Evolutionary conservation across 768 basidiomycete genomes (phyloP), one percentile per base, ranked within the genome.

Genomic region (Austroboletus eburneus): DNA sequence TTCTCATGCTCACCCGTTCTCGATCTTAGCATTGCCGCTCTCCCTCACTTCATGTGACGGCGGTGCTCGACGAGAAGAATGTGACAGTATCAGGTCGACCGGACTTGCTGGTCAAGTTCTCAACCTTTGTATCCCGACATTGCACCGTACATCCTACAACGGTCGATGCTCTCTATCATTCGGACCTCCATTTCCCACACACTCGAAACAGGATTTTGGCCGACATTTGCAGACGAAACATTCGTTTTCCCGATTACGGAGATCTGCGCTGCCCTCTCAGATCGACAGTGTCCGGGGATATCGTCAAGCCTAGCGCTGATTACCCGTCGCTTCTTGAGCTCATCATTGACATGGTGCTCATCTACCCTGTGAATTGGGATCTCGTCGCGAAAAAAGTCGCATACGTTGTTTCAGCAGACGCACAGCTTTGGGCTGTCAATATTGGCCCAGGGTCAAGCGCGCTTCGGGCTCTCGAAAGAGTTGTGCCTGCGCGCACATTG

Each of bases 41-140:
- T 38, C 57, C 58, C 1, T 44, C 56, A 14, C 61, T 83, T 56
- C 69, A 62, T 56, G 63, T 83, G 37, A 81, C 80, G 1, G 76
- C 79, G 9, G 65, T 79, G 47, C 66, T 77, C 40, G 73, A 74
- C 48, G 66, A 71, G 43, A 62, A 53, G 10, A 74, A 70, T 45
- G 64, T 80, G 44, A 81, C 81, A 10, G 64, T 83, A 40, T 84
- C 82, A 3, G 83, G 81, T 20, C 72, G 67, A 40, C 81, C 81
- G 3, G 73, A 78, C 49, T 43, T 72, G 38, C 63, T 85, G 24
- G 57, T 63, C 7, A 57, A 58, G 21, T 81, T 83, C 57, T 63
- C 70, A 7, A 52, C 54, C 14, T 65, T 55, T 7, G 52, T 78
- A 34, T 67, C 71, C 18, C 52, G 64, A 3, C 58, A 56, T 17